Evolutionary conservation across 23 red algal genomes (phyloP), one percentile per base, ranked within the genome.

Genomic region (Pyropia haitanensis): DNA sequence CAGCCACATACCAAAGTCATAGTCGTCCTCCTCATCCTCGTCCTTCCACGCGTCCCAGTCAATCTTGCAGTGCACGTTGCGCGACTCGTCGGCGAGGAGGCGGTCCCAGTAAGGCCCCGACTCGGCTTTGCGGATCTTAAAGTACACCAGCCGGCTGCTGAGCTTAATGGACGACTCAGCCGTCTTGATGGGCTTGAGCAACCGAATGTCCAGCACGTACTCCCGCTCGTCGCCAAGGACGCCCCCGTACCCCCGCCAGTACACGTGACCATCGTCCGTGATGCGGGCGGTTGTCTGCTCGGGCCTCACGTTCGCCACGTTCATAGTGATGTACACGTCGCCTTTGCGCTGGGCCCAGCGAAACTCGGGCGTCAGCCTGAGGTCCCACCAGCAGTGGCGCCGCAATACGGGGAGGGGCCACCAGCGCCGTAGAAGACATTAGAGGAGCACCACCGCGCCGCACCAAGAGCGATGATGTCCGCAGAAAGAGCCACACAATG

Each of bases 31-130:
- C 50, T 88, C 83, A 28, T 96, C 91, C 27, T 96, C 91, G 60
- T 96, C 91, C 26, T 78, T 80, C 91, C 91, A 96, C 58, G 78
- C 61, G 33, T 88, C 73, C 91, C 91, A 96, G 81, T 96, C 91
- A 24, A 96, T 74, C 18, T 88, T 88, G 76, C 83, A 83, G 71
- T 96, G 91, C 51, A 96, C 58, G 61, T 96, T 89, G 21, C 78
- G 75, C 15, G 77, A 77, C 56, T 79, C 74, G 15, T 75, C 72
- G 44, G 81, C 78, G 51, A 89, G 66, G n/a, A 96, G 80, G 18
- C 83, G 75, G n/a, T 88, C 75, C 91, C 91, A 96, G 50, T 88
- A 96, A 2, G 83, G 60, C 2, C 91, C 91, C 20, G 68, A 54
- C 33, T 85, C 83, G 22, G 73, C 74, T 56, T 96, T 96, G 27